These are phyloP conservation scores for Dorcoceras hygrometricum DNA, from an alignment of 257 asterid species.

Conservation along the genomic window DNA sequence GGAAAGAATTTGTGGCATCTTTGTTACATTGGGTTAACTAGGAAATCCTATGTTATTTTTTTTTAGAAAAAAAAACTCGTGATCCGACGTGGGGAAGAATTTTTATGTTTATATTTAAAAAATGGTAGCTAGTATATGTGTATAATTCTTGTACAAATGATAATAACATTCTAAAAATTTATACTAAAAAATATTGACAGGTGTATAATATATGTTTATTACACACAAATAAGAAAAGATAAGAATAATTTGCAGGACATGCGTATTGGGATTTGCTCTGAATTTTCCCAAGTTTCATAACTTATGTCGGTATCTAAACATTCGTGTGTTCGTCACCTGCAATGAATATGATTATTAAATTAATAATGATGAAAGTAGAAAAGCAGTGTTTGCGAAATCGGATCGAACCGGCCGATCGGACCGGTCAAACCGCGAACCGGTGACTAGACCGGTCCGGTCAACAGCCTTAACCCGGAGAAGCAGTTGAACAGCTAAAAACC, in stretches of 20 bases:
- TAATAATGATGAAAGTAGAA: not conserved
- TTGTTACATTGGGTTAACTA: no score
- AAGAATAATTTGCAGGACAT: constrained; percentile 24
- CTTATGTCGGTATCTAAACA: constrained; percentile 43
- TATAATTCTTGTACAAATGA: not conserved
- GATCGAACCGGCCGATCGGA: no score
- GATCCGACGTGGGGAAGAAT: not conserved
- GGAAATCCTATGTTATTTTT: no score
- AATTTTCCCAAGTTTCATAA: constrained; percentile 28
- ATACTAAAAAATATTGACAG: not conserved
- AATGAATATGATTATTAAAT: not conserved
- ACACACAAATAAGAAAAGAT: not conserved
- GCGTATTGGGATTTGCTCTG: constrained; percentile 63
- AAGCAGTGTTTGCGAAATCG: no score
- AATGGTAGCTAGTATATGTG: not conserved
- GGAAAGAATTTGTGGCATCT: no score
- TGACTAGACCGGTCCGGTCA: no score
- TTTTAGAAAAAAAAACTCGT: no score
- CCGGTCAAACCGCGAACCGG: no score
- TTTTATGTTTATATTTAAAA: constrained; percentile 2
- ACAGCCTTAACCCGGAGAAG: no score
- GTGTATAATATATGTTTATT: not conserved
- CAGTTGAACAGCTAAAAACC: no score
- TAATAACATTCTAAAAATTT: no score
- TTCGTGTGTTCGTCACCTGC: constrained; percentile 36